These are phyloP conservation scores for Solanum pinnatisectum DNA, from an alignment of 257 asterid species.

Conservation along the genomic window DNA sequence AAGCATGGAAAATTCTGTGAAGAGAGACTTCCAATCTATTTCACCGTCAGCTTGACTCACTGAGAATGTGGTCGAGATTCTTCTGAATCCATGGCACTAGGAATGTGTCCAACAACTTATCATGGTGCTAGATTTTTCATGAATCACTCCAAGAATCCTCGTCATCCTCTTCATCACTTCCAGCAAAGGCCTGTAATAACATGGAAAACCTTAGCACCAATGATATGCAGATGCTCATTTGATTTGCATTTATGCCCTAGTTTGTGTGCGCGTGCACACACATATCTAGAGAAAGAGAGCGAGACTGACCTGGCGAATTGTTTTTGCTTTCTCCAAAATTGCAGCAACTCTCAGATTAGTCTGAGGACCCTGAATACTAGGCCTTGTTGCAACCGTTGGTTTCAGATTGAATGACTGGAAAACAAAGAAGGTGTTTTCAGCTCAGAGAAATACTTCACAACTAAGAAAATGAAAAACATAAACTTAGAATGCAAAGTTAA, in stretches of 20 bases:
- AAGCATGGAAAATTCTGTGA: not conserved
- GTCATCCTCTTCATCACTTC: conserved; percentile 77
- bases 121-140: conserved; percentile 14
- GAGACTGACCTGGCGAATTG: conserved; percentile 68
- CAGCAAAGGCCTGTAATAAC: conserved; percentile 66
- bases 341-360: conserved; percentile 81
- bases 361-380: conserved; percentile 60
- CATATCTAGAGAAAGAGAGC: conserved; percentile 1
- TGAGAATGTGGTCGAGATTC: not conserved
- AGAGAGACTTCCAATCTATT: not conserved
- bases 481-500: not conserved
- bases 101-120: not conserved
- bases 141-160: conserved; percentile 84
- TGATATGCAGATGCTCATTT: not conserved
- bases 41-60: not conserved
- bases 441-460: not conserved
- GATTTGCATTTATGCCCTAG: not conserved
- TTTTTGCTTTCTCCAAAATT: conserved; percentile 80
- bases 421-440: conserved; percentile 14
- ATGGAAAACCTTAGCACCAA: not conserved
- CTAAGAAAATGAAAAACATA: not conserved
- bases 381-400: conserved; percentile 56
- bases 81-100: not conserved
- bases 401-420: conserved; percentile 80
- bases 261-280: not conserved